These are phyloP conservation scores for Trametes hirsuta DNA, from an alignment of 1,284 basidiomycete genomes.

Conservation along the genomic window DNA sequence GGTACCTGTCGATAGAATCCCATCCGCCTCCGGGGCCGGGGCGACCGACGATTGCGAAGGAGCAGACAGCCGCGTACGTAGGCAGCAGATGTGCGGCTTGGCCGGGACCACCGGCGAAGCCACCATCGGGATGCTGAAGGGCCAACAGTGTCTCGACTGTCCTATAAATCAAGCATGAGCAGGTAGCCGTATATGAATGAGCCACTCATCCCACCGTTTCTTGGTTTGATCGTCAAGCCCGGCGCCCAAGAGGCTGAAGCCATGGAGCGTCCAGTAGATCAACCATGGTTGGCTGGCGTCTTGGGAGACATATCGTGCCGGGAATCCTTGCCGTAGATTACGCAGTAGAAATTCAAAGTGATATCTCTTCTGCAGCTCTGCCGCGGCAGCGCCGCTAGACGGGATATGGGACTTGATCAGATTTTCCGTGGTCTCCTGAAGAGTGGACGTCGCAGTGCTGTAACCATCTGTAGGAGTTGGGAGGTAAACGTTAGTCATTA, in stretches of 20 bases:
- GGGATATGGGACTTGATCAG: constrained; percentile 54
- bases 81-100: constrained; percentile 90
- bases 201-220: constrained; percentile 56
- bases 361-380: constrained; percentile 53
- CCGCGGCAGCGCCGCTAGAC: constrained; percentile 23
- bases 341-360: constrained; percentile 75
- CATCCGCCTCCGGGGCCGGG: constrained; percentile 79
- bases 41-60: constrained; percentile 82
- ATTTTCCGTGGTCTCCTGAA: constrained; percentile 72
- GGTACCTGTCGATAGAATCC: constrained; percentile 78
- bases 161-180: constrained; percentile 39
- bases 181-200: neutral
- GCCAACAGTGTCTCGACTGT: constrained; percentile 78
- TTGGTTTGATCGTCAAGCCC: constrained; percentile 76
- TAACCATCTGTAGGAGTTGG: constrained; percentile 58
- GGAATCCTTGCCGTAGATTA: constrained; percentile 77
- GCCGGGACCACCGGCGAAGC: constrained; percentile 90
- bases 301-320: constrained; percentile 75
- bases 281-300: constrained; percentile 95
- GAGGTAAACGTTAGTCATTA: neutral
- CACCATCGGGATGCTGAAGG: constrained; percentile 82
- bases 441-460: constrained; percentile 62
- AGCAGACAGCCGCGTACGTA: constrained; percentile 88
- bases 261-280: constrained; percentile 88
- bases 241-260: constrained; percentile 77